Evolutionary conservation across 2,329 filamentous ascomycete species (phyloP).

Genomic region (Lachnellula hyalina): DNA sequence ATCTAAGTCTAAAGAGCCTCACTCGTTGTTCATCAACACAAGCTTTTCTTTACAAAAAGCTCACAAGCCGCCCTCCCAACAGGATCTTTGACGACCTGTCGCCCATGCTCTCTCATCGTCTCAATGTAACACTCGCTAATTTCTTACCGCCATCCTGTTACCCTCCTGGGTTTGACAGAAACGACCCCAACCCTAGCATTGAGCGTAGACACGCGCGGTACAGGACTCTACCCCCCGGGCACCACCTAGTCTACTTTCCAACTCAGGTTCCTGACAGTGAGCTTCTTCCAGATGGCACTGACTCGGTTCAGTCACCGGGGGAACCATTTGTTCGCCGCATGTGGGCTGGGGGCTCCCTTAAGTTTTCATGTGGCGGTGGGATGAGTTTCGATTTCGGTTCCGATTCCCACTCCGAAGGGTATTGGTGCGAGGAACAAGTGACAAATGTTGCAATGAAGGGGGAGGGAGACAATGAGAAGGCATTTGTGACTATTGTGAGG

Average conservation of each 20-base stretch:
- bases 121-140: slow-evolving; percentile 56
- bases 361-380: slow-evolving; percentile 35
- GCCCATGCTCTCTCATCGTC: slow-evolving; percentile 58
- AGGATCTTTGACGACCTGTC: slow-evolving; percentile 46
- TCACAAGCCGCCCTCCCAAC: slow-evolving; percentile 21
- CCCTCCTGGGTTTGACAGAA: slow-evolving; percentile 14
- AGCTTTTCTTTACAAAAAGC: slow-evolving; percentile 14
- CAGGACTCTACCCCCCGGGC: slow-evolving; percentile 49
- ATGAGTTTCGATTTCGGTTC: too few species aligned
- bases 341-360: slow-evolving; percentile 79
- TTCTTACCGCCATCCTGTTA: slow-evolving; percentile 40
- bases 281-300: slow-evolving; percentile 79
- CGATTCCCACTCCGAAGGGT: slow-evolving; percentile 20
- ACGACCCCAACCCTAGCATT: slow-evolving; percentile 14
- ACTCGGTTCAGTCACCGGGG: slow-evolving; percentile 71
- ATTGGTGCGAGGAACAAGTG: slow-evolving; percentile 40
- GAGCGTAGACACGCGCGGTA: not conserved
- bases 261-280: slow-evolving; percentile 54
- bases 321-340: slow-evolving; percentile 68
- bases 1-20: not conserved
- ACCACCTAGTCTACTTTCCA: slow-evolving; percentile 87
- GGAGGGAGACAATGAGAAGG: slow-evolving; percentile 23
- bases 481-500: slow-evolving; percentile 28
- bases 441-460: slow-evolving; percentile 35
- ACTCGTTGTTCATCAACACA: slow-evolving; percentile 5